Evolutionary conservation across 108 stramenopile species (phyloP).

Genomic region (Phaeodactylum tricornutum): DNA sequence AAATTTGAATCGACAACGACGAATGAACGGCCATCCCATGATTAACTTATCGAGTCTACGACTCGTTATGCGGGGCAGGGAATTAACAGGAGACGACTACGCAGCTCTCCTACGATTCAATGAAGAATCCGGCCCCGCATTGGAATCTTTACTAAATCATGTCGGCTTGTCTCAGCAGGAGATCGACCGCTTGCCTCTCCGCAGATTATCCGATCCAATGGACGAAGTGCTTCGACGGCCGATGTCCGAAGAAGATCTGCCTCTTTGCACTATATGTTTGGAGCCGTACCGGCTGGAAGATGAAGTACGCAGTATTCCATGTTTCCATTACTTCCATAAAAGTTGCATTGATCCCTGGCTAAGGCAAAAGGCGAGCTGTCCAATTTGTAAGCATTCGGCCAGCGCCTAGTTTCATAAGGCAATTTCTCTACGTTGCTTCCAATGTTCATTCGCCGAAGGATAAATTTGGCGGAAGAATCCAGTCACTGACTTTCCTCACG

Average conservation of each 20-base stretch:
- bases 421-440: no score
- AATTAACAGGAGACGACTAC: constrained; percentile 42
- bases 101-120: constrained; percentile 23
- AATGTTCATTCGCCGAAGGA: no score
- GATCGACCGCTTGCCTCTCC: constrained; percentile 33
- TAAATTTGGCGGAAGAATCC: no score
- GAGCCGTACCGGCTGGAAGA: constrained; percentile 30
- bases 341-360: constrained; percentile 49
- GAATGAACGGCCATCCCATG: constrained; percentile 26
- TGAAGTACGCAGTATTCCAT: constrained; percentile 31
- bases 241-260: neutral
- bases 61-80: constrained; percentile 21
- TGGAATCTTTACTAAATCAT: constrained; percentile 18
- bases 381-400: constrained; percentile 47
- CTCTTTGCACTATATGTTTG: constrained; percentile 31
- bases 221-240: constrained; percentile 30
- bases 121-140: constrained; percentile 38
- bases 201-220: constrained; percentile 9
- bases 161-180: constrained; percentile 38
- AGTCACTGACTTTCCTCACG: no score
- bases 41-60: constrained; percentile 26
- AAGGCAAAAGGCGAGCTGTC: constrained; percentile 27
- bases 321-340: constrained; percentile 40
- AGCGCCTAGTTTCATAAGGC: no score
- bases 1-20: constrained; percentile 30